Conservation (phyloP, 2,329 filamentous ascomycete genomes). For the Penicillium griseofulvum region DNA sequence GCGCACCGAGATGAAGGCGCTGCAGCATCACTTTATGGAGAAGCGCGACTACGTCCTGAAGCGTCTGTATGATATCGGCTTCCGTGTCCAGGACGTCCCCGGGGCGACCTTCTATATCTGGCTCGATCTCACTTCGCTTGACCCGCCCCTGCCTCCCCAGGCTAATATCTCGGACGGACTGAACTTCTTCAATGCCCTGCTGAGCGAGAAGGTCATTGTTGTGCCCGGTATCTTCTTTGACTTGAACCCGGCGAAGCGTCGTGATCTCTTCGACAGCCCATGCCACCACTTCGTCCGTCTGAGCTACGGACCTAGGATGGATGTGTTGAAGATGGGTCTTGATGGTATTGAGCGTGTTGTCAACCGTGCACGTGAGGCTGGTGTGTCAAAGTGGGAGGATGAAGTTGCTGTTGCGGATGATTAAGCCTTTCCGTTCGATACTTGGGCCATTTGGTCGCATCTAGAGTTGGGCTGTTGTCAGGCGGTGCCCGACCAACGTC, state of each 20-base stretch:
- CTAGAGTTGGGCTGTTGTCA: background rate
- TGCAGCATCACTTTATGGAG: conserved; percentile 84
- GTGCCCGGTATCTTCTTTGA: conserved; percentile 98
- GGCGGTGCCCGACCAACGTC: background rate
- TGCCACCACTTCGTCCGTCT: conserved; percentile 90
- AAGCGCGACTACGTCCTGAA: conserved; percentile 90
- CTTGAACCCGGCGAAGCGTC: conserved; percentile 81
- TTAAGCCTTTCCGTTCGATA: conserved; percentile 11
- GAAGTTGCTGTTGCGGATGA: conserved; percentile 40
- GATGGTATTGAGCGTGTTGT: conserved; percentile 83
- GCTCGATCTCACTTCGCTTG: conserved; percentile 57
- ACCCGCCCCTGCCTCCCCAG: conserved; percentile 53
- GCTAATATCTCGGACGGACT: conserved; percentile 83
- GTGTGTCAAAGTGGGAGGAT: conserved; percentile 30
- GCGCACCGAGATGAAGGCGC: conserved; percentile 78
- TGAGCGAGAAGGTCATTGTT: conserved; percentile 92
- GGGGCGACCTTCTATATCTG: conserved; percentile 95
- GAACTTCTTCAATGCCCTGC: conserved; percentile 93
- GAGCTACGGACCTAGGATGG: conserved; percentile 80
- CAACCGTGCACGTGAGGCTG: conserved; percentile 42
- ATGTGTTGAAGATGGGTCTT: conserved; percentile 71
- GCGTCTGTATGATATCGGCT: conserved; percentile 80
- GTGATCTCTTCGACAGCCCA: conserved; percentile 90
- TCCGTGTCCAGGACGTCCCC: conserved; percentile 77
- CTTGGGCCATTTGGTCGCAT: background rate